These are phyloP conservation scores for Xylariaceae sp. DNA, from an alignment of 2,329 filamentous ascomycete species.

Conservation along the genomic window DNA sequence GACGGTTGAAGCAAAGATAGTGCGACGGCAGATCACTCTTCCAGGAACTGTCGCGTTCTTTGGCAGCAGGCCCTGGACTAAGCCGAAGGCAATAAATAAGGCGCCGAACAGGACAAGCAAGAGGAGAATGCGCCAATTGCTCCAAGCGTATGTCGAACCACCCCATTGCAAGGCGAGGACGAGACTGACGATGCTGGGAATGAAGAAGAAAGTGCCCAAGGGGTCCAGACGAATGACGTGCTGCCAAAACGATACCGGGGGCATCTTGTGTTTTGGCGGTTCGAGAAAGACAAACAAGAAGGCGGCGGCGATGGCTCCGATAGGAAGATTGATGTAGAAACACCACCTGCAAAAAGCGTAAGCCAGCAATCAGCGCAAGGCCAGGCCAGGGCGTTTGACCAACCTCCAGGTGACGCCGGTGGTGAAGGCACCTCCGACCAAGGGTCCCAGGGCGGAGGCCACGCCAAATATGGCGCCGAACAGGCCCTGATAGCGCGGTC, in stretches of 20 bases:
- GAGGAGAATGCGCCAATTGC: conserved; percentile 42
- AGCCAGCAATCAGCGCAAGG: background rate
- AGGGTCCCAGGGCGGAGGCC: conserved; percentile 44
- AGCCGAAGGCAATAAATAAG: conserved; percentile 38
- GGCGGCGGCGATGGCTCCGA: conserved; percentile 43
- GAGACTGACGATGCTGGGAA: conserved; percentile 52
- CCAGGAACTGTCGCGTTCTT: conserved; percentile 50
- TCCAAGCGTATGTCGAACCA: conserved; percentile 42
- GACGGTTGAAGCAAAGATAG: conserved; percentile 37
- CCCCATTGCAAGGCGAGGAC: conserved; percentile 59
- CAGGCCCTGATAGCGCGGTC: conserved; percentile 50
- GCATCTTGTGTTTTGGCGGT: conserved; percentile 23
- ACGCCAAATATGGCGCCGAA: conserved; percentile 51
- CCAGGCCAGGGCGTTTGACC: conserved; percentile 1
- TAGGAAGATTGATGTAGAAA: conserved; percentile 52
- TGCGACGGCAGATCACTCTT: conserved; percentile 46
- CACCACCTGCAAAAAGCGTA: conserved; percentile 34
- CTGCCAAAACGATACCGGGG: conserved; percentile 22
- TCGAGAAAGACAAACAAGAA: conserved; percentile 43
- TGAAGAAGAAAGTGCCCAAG: conserved; percentile 50
- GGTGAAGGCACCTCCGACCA: conserved; percentile 48
- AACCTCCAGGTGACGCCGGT: conserved; percentile 40
- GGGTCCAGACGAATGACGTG: conserved; percentile 46
- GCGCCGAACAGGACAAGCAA: conserved; percentile 45
- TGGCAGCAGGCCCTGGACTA: conserved; percentile 45